Percentiles rank a stretch among this genome's conserved stretches.
Conservation (phyloP, 371 early-diverging fungal species). For the Rhizopus stolonifer region DNA sequence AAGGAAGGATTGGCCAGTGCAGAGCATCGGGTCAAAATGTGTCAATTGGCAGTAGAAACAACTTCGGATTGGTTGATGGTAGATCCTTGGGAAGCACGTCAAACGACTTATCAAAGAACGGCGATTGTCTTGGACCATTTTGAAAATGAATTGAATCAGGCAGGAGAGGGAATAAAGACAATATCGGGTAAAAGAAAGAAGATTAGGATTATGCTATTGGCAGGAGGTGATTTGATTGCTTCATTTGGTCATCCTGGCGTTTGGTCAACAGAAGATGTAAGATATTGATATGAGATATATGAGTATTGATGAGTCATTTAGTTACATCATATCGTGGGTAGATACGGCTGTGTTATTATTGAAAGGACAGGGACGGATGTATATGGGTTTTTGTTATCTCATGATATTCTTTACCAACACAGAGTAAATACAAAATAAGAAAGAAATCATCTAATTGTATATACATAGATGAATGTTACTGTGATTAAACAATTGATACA, state of each 20-base stretch:
- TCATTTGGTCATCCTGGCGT: slow-evolving; percentile 91
- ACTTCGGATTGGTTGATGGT: slow-evolving; percentile 94
- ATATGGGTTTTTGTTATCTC: slow-evolving; percentile 83
- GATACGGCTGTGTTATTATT: slow-evolving; percentile 91
- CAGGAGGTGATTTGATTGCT: slow-evolving; percentile 96
- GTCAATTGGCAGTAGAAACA: slow-evolving; percentile 81
- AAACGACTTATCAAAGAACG: slow-evolving; percentile 81
- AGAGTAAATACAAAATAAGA: slow-evolving; percentile 50
- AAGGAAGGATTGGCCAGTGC: slow-evolving; percentile 89
- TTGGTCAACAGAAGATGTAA: slow-evolving; percentile 88
- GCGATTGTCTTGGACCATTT: slow-evolving; percentile 94
- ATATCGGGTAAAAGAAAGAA: slow-evolving; percentile 47
- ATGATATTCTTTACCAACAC: slow-evolving; percentile 88
- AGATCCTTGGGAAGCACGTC: slow-evolving; percentile 92
- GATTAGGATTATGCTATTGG: slow-evolving; percentile 88
- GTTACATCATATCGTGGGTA: slow-evolving; percentile 90
- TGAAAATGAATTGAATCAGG: slow-evolving; percentile 78
- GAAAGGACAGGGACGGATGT: slow-evolving; percentile 96
- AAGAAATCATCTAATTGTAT: not conserved
- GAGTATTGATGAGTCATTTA: slow-evolving; percentile 27
- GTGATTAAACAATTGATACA: slow-evolving; percentile 94
- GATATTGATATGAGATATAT: not conserved
- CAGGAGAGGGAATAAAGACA: slow-evolving; percentile 55
- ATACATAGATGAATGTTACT: slow-evolving; percentile 83
- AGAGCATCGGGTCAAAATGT: slow-evolving; percentile 91